A percentile compares a stretch with the other conserved stretches of the same genome.
Conservation (phyloP, 2,329 filamentous ascomycete species). For the Seiridium cupressi region DNA sequence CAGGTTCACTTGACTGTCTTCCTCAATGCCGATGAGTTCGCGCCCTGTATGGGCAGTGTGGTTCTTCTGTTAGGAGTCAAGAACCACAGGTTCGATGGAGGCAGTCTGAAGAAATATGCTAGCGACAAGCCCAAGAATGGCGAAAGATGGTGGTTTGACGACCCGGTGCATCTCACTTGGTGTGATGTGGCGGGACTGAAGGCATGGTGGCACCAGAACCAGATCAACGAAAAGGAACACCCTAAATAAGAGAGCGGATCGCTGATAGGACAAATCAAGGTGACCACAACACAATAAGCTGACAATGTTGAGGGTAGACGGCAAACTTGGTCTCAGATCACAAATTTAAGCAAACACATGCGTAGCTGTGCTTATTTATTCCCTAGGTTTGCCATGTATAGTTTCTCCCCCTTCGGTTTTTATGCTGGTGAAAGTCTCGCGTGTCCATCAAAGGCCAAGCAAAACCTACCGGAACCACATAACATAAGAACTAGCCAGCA, state of each 20-base stretch:
- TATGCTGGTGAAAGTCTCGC: no score
- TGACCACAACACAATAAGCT: no score
- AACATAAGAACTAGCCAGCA: no score
- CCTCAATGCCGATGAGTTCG: slow-evolving; percentile 48
- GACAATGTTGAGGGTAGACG: no score
- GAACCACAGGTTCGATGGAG: slow-evolving; percentile 53
- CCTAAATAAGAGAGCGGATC: background rate
- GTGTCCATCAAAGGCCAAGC: no score
- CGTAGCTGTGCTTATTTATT: no score
- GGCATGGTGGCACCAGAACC: slow-evolving; percentile 38
- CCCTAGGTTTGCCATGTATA: no score
- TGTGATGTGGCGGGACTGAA: slow-evolving; percentile 45
- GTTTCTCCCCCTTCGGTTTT: no score
- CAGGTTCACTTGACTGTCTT: slow-evolving; percentile 54
- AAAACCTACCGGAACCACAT: no score
- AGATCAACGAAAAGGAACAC: background rate
- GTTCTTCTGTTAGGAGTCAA: slow-evolving; percentile 55
- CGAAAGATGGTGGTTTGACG: slow-evolving; percentile 49
- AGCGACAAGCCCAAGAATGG: slow-evolving; percentile 30
- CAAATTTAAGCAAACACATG: no score
- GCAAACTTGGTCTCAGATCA: no score
- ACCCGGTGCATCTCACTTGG: slow-evolving; percentile 45
- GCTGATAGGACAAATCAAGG: no score
- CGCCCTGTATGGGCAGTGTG: slow-evolving; percentile 44
- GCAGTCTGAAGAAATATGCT: slow-evolving; percentile 39